A percentile compares a stretch with the other conserved stretches of the same genome.
phyloP scores from a whole-genome alignment of 768 basidiomycete genomes.

The Naganishia onofrii region DNA sequence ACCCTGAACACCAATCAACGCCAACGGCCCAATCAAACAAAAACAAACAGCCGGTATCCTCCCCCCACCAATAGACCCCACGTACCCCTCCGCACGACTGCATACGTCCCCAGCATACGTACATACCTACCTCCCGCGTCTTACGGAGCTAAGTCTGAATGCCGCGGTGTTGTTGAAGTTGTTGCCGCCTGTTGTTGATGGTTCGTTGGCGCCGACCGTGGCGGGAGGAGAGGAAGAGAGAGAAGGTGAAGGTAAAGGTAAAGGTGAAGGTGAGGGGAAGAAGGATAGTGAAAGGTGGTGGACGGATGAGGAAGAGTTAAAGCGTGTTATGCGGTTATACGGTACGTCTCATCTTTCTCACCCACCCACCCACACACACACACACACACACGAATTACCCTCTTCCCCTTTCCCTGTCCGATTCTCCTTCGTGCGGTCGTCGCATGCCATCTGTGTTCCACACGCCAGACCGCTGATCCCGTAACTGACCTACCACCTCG shows the following conservation, averaged over 20 bases:
- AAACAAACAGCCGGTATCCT: constrained; percentile 42
- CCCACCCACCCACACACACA: too few species aligned
- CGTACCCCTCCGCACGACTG: constrained; percentile 34
- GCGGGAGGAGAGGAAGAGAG: too few species aligned
- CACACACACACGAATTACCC: too few species aligned
- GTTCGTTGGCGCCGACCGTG: too few species aligned
- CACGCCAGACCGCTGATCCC: too few species aligned
- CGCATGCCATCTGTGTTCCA: too few species aligned
- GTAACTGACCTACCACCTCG: too few species aligned
- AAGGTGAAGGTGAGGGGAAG: neutral
- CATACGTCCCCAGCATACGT: constrained; percentile 34
- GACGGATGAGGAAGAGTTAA: constrained; percentile 41
- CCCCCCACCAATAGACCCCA: constrained; percentile 40
- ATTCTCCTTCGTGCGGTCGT: too few species aligned
- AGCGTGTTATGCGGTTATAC: constrained; percentile 45
- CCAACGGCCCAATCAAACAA: neutral
- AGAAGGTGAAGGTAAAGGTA: too few species aligned
- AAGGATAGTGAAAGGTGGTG: constrained; percentile 36
- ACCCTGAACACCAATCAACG: too few species aligned
- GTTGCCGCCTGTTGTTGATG: constrained; percentile 39
- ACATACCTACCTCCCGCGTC: constrained; percentile 36
- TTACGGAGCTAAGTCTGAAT: constrained; percentile 43
- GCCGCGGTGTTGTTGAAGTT: constrained; percentile 43
- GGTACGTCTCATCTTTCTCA: constrained; percentile 34
- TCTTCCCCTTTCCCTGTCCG: too few species aligned